These are phyloP conservation scores for Paramecium sonneborni DNA, from an alignment of 73 alveolate species.

Conservation along the genomic window DNA sequence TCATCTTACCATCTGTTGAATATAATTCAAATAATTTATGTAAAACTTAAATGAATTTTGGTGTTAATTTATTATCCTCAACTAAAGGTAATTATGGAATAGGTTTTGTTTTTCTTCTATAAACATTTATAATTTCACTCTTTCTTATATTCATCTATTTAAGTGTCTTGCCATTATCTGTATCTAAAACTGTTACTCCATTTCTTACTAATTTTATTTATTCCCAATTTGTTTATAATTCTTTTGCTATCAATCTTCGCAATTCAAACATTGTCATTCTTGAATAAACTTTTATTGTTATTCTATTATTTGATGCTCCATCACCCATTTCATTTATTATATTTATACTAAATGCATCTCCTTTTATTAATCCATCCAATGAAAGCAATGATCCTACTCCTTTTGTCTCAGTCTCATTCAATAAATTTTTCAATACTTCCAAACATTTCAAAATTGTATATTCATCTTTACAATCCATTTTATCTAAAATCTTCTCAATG, in stretches of 20 bases:
- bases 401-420: conserved; percentile 80
- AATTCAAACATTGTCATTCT: conserved; percentile 85
- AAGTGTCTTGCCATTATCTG: conserved; percentile 87
- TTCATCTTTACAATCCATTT: conserved; percentile 28
- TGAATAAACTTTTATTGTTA: conserved; percentile 70
- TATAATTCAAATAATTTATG: conserved; percentile 71
- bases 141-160: conserved; percentile 70
- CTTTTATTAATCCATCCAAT: conserved; percentile 63
- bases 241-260: conserved; percentile 19
- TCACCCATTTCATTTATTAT: conserved; percentile 66
- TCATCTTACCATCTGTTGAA: conserved; percentile 80
- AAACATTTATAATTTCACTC: conserved; percentile 44
- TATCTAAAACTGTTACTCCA: conserved; percentile 74
- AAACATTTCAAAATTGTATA: conserved; percentile 40
- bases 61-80: conserved; percentile 49
- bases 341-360: conserved; percentile 64
- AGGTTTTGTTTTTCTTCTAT: not conserved
- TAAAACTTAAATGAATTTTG: conserved; percentile 71
- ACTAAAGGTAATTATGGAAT: conserved; percentile 55
- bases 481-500: not conserved
- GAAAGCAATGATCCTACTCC: conserved; percentile 89
- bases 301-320: conserved; percentile 65
- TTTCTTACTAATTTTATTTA: conserved; percentile 56
- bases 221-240: conserved; percentile 69
- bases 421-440: conserved; percentile 26